Base-by-base conservation (phyloP, 2,329 filamentous ascomycete genomes). In the Colletotrichum liriopes region DNA sequence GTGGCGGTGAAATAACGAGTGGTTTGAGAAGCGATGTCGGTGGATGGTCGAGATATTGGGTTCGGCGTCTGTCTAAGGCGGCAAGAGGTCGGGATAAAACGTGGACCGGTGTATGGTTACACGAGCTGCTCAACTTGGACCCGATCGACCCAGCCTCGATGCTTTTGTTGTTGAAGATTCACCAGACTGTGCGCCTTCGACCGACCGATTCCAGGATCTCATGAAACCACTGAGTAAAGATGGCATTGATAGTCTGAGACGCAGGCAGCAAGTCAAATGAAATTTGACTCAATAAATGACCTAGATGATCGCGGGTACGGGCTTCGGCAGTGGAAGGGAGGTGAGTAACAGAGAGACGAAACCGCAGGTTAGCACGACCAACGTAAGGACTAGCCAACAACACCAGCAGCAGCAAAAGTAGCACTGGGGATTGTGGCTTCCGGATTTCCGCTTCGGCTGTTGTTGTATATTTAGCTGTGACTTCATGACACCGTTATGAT, bases 331-430 rank as follows among this genome's bases (percentile, higher is more conserved):
- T 6, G 65, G 52, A 9, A 58, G 12, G 9, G 29, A 37, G 2
- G 54, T 32, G 5, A 49, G 41, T 23, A 72, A 16, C 5, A 55
- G 11, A 45, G 43, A 23, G 6, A 37, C 5, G 8, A 23, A 55
- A n/a, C 23, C 43, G 29, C 37, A 59, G 18, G 62, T 26, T 3
- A 60, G 37, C 12, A 59, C 35, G 11, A 47, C 23, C 35, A 54
- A 64, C 32, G 18, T 60, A 5, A 70, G 14, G 20, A 65, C 16
- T 14, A 51, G 26, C 43, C 60, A 59, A 20, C 65, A 70, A n/a
- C 65, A 60, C n/a, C 52, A 49, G 35, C 29, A 72, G 4, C 68
- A 68, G 37, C 58, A 59, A 18, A 51, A 68, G 68, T 47, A 68
- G 39, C 39, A 59, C 18, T 32, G 39, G 11, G 37, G 20, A 11